These are phyloP conservation scores for Penicillium bovifimosum DNA, from an alignment of 495 filamentous ascomycete genomes.

Conservation along the genomic window DNA sequence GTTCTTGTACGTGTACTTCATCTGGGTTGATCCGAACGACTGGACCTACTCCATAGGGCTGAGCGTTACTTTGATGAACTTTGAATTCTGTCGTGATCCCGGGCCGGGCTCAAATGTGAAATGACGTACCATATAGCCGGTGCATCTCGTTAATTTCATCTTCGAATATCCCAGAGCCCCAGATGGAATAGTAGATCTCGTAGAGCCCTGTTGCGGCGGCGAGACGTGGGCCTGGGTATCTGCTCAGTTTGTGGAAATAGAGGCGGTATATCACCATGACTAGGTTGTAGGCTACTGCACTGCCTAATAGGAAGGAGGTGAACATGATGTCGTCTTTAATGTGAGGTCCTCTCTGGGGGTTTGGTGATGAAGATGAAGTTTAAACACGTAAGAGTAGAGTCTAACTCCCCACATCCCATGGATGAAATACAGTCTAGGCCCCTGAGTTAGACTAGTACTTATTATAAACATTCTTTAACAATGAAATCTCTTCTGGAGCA, in stretches of 20 bases:
- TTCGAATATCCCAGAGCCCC: slow-evolving; percentile 34
- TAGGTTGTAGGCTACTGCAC: slow-evolving; percentile 20
- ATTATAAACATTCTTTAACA: neutral
- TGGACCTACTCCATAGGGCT: too few species aligned
- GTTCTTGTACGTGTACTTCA: slow-evolving; percentile 21
- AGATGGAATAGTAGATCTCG: slow-evolving; percentile 45
- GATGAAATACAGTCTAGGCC: neutral
- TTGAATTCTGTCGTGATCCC: too few species aligned
- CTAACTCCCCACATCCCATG: neutral
- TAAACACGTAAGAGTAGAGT: neutral
- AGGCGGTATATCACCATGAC: slow-evolving; percentile 29
- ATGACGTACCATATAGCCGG: slow-evolving; percentile 28
- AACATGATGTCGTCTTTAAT: slow-evolving; percentile 12
- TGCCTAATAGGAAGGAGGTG: slow-evolving; percentile 20
- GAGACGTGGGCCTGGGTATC: slow-evolving; percentile 42
- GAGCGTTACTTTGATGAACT: too few species aligned
- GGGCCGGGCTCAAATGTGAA: too few species aligned
- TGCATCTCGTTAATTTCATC: slow-evolving; percentile 42
- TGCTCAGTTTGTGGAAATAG: slow-evolving; percentile 34
- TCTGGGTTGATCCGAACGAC: slow-evolving; percentile 26
- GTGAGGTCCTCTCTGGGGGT: neutral
- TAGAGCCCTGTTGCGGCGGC: slow-evolving; percentile 40
- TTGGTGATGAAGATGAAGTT: neutral
- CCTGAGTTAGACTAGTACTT: neutral
- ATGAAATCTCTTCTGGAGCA: neutral